Base-by-base conservation (phyloP, 2,329 filamentous ascomycete genomes). In the Pseudogymnoascus sp. region DNA sequence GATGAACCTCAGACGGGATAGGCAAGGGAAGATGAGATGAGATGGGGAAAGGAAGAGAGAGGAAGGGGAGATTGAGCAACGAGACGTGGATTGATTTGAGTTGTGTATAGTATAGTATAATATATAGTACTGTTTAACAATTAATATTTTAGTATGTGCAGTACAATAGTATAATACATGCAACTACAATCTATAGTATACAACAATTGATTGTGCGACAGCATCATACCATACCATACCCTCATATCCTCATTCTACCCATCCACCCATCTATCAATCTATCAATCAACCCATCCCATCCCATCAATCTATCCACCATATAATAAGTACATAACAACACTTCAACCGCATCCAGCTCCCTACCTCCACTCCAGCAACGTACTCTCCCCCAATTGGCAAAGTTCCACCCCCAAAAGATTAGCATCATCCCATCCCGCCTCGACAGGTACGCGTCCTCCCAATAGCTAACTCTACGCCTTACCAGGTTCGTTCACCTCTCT, bases 21-120 rank as follows among this genome's bases (percentile, higher is more conserved):
- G 61, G 61, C 40, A 23, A 47, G 5, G 38, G 42, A 21, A 47
- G 26, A 28, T 28, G 26, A 47, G 5, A 47, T 53, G 31, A 47
- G 26, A 28, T 28, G 26, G 26, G 26, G 26, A 28, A 28, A n/a
- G 44, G 31, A 40, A 42, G 62, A 47, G 33, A 13, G 47, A 60
- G 62, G 53, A 42, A 13, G 47, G 60, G 62, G 66, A 64, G 31
- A 73, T 73, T 70, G 71, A 71, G 44, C 65, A 61, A 26, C 33
- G n/a, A 15, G 62, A 26, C 33, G n/a, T 8, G 9, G 11, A 21
- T 11, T 11, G 40, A 33, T n/a, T 36, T 36, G 35, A 36, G 36
- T 38, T 38, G 13, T 17, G 31, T 33, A 33, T 1, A 33, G 23
- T 26, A 26, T 26, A 26, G 3, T 26, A 5, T 7, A 17, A n/a